Conservation (phyloP, 768 basidiomycete species). For the Amanita polypyramis region DNA sequence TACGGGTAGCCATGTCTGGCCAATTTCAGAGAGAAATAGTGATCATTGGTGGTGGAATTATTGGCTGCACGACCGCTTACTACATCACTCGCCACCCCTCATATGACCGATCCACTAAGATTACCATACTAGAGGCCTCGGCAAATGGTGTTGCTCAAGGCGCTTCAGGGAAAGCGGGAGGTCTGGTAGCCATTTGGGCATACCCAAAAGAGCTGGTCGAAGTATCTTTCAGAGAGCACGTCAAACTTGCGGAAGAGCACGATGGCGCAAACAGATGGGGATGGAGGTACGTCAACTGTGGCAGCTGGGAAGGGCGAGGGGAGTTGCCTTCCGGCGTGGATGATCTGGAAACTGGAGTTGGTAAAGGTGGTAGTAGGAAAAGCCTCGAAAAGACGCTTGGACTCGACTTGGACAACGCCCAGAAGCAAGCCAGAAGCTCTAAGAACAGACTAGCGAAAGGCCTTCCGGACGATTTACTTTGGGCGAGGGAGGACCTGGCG, state of each 20-base stretch:
- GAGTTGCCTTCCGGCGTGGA: slow-evolving; percentile 18
- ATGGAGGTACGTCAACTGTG: slow-evolving; percentile 67
- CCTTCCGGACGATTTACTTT: slow-evolving; percentile 41
- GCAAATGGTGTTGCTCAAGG: slow-evolving; percentile 60
- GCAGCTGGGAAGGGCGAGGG: slow-evolving; percentile 62
- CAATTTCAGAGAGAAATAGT: slow-evolving; percentile 35
- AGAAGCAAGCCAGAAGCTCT: slow-evolving; percentile 11
- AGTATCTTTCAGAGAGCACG: slow-evolving; percentile 68
- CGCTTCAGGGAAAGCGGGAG: slow-evolving; percentile 78
- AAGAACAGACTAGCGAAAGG: slow-evolving; percentile 20
- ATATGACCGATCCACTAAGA: slow-evolving; percentile 27
- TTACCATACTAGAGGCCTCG: slow-evolving; percentile 69
- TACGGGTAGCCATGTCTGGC: neutral
- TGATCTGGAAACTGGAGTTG: slow-evolving; percentile 12
- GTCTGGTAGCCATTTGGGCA: slow-evolving; percentile 81
- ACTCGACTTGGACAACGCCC: slow-evolving; percentile 20
- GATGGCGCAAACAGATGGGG: slow-evolving; percentile 71
- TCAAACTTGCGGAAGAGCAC: slow-evolving; percentile 58
- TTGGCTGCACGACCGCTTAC: slow-evolving; percentile 78
- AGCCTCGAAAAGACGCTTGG: slow-evolving; percentile 49
- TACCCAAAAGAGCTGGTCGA: slow-evolving; percentile 59
- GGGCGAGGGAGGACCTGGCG: slow-evolving; percentile 50
- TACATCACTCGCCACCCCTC: slow-evolving; percentile 55
- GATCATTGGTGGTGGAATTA: slow-evolving; percentile 80
- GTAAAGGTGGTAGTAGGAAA: slow-evolving; percentile 25